Conservation (phyloP, 1,284 basidiomycete genomes). For the Irpex sp. region DNA sequence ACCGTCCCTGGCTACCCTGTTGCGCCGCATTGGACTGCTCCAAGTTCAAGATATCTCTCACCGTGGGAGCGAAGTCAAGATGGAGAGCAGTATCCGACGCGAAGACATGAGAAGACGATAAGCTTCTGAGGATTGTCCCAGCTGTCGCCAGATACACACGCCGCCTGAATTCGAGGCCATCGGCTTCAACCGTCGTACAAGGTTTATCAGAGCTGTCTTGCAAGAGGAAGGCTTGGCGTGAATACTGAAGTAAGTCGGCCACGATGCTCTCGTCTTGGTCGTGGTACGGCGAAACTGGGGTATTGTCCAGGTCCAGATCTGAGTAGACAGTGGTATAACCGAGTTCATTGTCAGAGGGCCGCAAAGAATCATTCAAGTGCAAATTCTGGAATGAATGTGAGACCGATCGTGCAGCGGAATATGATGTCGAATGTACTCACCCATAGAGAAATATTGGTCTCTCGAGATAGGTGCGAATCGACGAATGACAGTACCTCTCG, state of each 20-base stretch:
- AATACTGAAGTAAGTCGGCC: conserved; percentile 38
- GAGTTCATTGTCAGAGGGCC: conserved; percentile 51
- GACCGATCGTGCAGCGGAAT: background rate
- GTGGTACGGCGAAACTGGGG: conserved; percentile 27
- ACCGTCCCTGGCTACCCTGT: conserved; percentile 26
- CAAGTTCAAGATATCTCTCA: conserved; percentile 62
- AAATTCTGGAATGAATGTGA: background rate
- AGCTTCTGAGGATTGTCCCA: background rate
- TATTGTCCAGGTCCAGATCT: conserved; percentile 12
- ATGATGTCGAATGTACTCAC: background rate
- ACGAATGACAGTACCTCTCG: background rate
- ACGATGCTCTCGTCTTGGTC: conserved; percentile 47
- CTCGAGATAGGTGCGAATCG: background rate
- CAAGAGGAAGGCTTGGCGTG: conserved; percentile 34
- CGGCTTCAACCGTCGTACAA: conserved; percentile 1
- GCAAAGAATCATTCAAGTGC: conserved; percentile 1
- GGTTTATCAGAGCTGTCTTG: background rate
- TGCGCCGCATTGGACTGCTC: conserved; percentile 50
- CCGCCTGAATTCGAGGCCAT: background rate
- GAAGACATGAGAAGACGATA: conserved; percentile 23
- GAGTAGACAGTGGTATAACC: conserved; percentile 48
- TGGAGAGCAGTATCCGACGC: conserved; percentile 37
- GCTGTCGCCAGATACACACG: background rate
- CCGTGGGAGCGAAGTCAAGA: conserved; percentile 71
- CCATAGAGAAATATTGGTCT: background rate